phyloP scores from a whole-genome alignment of 306 rosid species.

The Cucumis cinereus region DNA sequence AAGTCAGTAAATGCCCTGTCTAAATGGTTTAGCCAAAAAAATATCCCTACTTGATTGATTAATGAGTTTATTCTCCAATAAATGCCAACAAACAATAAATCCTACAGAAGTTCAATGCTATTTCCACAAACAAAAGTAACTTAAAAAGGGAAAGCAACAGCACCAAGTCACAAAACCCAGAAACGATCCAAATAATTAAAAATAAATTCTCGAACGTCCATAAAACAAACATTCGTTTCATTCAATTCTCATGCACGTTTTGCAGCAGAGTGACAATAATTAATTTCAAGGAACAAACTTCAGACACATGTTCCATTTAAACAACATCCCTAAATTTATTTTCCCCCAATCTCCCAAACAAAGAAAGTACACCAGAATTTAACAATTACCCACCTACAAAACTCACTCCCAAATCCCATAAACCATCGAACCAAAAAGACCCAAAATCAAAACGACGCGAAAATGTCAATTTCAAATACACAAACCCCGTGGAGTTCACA shows the following conservation, averaged over 20 bases:
- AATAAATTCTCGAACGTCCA: constrained; percentile 1
- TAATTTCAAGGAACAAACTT: background rate
- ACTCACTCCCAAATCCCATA: background rate
- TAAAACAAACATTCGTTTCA: background rate
- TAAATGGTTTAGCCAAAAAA: background rate
- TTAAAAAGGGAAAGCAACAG: background rate
- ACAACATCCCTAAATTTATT: background rate
- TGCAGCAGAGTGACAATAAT: background rate
- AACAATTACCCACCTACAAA: background rate
- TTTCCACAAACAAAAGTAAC: background rate
- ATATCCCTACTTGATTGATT: background rate
- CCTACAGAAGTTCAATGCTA: background rate
- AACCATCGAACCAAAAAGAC: background rate
- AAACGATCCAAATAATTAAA: background rate
- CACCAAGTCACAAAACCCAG: background rate
- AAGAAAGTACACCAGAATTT: background rate
- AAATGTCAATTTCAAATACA: background rate
- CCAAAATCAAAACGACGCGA: background rate
- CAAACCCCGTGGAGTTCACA: background rate
- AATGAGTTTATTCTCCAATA: background rate
- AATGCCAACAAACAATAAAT: background rate
- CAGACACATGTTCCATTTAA: background rate
- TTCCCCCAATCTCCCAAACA: background rate
- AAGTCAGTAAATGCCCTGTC: background rate
- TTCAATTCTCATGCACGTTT: background rate